Base-by-base conservation (phyloP, 164 flowering plant species). In the Saururus chinensis region DNA sequence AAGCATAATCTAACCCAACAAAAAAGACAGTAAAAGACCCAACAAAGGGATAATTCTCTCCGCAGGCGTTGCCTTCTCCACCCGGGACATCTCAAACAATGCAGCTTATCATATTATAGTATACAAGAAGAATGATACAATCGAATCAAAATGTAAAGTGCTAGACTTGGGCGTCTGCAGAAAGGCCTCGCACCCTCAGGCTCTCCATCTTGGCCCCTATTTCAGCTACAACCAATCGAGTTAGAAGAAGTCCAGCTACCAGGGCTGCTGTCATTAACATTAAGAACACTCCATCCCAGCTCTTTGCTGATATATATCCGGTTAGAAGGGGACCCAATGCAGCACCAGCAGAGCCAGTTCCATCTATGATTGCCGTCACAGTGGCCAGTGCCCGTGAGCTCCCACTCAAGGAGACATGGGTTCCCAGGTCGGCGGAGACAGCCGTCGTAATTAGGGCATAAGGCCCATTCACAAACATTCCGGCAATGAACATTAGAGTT, bases 401-500 rank as follows among this genome's bases (percentile, higher is more conserved):
- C 52, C 89, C 96, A 51, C 75, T 72, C 64, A 88, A 65, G 4
- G 89, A 84, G 53, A 79, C 77, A 70, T 85, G 89, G 6, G 92
- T 85, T 17, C 96, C 96, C 60, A 88, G 58, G 59, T 88, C 96
- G 7, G 95, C 89, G 3, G 96, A 86, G 12, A 88, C 96, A 0
- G 96, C 92, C 0, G 96, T 88, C n/a, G 96, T 88, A 63, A 88
- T 88, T 17, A 88, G 92, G 40, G 96, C 89, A 65, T 88, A 86
- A 1, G 96, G 96, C 0, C 88, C 96, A 41, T 88, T 88, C 2
- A 88, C 89, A 58, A 88, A 79, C 79, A 82, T 63, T 14, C 96
- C 96, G 0, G 89, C 69, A 53, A 86, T 60, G 75, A 88, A 66
- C 96, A 88, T 85, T 53, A 88, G 82, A 11, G 51, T 57, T 4